Base-by-base conservation (phyloP, 2,329 filamentous ascomycete genomes). In the Pseudocercospora pini-densiflorae region DNA sequence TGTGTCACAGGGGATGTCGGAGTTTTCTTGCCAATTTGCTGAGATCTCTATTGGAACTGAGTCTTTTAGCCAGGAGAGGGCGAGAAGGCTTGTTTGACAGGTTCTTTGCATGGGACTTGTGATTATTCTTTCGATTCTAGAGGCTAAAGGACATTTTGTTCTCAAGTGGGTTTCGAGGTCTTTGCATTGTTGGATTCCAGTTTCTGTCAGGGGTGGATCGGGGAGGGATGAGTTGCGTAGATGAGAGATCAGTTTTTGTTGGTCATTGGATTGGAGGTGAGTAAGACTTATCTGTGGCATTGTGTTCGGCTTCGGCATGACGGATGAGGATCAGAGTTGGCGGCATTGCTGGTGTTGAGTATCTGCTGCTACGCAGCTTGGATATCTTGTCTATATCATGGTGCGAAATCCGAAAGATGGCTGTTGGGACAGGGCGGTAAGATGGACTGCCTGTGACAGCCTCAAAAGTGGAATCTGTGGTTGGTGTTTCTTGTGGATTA, bases 81-180 rank as follows among this genome's bases (percentile, higher is more conserved):
- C 84, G 8, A 85, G 79, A 49, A 85, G 79, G 0, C 88, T 85
- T 1, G 89, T 91, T 77, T 92, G 87, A 31, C 91, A 79, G 1
- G 89, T 90, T 31, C 89, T 83, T 16, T 83, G 81, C 87, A 91
- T 89, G 0, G 89, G 87, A 72, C 88, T 90, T 58, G 87, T 85
- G 33, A 92, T 74, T 61, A 91, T 86, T 29, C 85, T 77, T 19
- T 85, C 84, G 9, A 86, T 79, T 59, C 85, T 79, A 21, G 79
- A 74, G 16, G 77, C 79, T 40, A 83, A 76, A 14, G 74, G 71
- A 51, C 77, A 70, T 57, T 73, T 74, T 6, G 75, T 66, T 66
- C 77, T 77, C 19, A 83, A 70, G 47, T 77, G 77, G 33, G 77
- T 73, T 62, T 80, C 75, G 24, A 83, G 71, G 61, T 80, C 75